A percentile compares a stretch with the other conserved stretches of the same genome.
phyloP scores from a whole-genome alignment of 345 rosid species.

The Xanthoceras sorbifolium region DNA sequence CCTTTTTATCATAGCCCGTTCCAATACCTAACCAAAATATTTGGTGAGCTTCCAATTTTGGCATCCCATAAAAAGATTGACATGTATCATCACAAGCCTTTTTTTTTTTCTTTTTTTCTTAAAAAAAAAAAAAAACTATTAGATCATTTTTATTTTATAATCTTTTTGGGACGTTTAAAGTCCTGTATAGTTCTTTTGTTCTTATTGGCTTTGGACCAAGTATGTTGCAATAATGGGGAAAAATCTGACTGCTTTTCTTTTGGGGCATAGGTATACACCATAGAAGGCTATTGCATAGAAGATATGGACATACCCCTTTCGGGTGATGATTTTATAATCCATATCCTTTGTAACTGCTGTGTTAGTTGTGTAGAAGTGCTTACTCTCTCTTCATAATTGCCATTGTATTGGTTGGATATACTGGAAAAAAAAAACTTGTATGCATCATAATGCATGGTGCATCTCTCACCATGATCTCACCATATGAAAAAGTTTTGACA shows the following conservation, averaged over 20 bases:
- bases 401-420: neutral
- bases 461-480: no score
- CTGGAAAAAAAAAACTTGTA: neutral
- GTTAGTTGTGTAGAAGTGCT: neutral
- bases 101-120: no score
- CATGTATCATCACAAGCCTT: neutral
- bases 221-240: neutral
- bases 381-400: neutral
- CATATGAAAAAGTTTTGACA: no score
- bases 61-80: neutral
- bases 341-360: neutral
- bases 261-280: neutral
- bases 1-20: slow-evolving; percentile 10
- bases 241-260: neutral
- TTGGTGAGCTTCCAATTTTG: slow-evolving; percentile 12
- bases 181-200: neutral
- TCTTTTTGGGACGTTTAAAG: neutral
- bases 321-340: neutral
- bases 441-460: no score
- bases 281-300: no score
- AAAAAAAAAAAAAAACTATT: no score
- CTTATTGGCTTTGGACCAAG: neutral
- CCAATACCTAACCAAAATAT: neutral
- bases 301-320: neutral
- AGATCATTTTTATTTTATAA: neutral